These are phyloP conservation scores for Crotalaria pallida DNA, from an alignment of 306 rosid species.

Conservation along the genomic window DNA sequence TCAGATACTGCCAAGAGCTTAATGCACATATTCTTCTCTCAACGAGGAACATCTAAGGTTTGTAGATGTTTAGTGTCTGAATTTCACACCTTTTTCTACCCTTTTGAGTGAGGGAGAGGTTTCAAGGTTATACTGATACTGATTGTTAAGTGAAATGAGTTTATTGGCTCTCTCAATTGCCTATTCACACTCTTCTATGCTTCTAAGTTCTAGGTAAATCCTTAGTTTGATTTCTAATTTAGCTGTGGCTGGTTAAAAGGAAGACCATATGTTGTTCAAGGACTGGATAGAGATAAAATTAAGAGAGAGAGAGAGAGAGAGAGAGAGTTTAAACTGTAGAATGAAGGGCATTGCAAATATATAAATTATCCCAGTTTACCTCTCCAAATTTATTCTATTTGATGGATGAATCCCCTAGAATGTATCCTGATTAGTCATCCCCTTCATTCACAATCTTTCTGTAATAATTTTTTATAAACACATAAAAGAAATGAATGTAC, in stretches of 20 bases:
- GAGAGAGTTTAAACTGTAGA: neutral
- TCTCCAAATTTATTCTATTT: neutral
- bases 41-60: constrained; percentile 72
- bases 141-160: neutral
- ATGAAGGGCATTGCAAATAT: neutral
- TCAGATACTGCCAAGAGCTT: constrained; percentile 58
- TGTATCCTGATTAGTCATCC: neutral
- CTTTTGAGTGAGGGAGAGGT: neutral
- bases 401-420: neutral
- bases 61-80: neutral
- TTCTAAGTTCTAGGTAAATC: neutral
- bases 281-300: neutral
- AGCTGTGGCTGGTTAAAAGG: neutral
- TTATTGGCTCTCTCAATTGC: too few relatives aligned
- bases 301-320: neutral
- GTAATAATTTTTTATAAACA: neutral
- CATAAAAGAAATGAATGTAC: neutral
- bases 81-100: neutral
- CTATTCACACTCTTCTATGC: too few relatives aligned
- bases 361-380: neutral
- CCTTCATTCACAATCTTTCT: neutral
- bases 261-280: neutral
- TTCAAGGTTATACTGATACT: neutral
- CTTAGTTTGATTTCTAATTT: neutral
- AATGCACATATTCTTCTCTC: constrained; percentile 59